These are phyloP conservation scores for Tetrastigma voinierianum DNA, from an alignment of 164 flowering plant genomes.

Conservation along the genomic window DNA sequence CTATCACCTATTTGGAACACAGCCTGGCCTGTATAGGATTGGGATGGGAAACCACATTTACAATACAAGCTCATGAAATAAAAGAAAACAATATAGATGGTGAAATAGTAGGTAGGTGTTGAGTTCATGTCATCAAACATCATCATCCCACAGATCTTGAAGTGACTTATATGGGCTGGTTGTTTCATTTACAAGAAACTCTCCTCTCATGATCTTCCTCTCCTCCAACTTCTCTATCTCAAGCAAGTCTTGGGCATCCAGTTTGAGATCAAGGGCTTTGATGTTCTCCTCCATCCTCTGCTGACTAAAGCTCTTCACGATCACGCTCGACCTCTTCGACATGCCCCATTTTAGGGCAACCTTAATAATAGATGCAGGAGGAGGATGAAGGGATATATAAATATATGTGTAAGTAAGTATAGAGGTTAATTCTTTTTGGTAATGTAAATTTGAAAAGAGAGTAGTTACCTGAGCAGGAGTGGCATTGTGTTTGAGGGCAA, in stretches of 20 bases:
- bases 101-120: not conserved
- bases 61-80: not conserved
- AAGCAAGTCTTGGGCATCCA: constrained; percentile 51
- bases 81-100: not conserved
- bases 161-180: constrained; percentile 72
- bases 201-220: constrained; percentile 76
- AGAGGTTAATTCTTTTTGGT: not conserved
- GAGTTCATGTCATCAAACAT: constrained; percentile 37
- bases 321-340: constrained; percentile 64
- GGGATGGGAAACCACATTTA: no score
- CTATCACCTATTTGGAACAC: no score
- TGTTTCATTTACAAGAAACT: constrained; percentile 48
- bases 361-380: constrained; percentile 20
- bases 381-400: not conserved
- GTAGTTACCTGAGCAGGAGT: constrained; percentile 72
- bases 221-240: constrained; percentile 59
- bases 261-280: constrained; percentile 37
- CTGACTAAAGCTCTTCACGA: constrained; percentile 65
- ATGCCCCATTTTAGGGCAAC: constrained; percentile 79
- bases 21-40: no score
- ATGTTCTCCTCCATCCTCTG: constrained; percentile 68
- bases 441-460: not conserved
- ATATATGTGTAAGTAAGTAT: not conserved
- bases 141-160: constrained; percentile 70
- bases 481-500: constrained; percentile 64